Evolutionary conservation across 129 eudicot species (phyloP).

Genomic region (Escallonia herrerae): DNA sequence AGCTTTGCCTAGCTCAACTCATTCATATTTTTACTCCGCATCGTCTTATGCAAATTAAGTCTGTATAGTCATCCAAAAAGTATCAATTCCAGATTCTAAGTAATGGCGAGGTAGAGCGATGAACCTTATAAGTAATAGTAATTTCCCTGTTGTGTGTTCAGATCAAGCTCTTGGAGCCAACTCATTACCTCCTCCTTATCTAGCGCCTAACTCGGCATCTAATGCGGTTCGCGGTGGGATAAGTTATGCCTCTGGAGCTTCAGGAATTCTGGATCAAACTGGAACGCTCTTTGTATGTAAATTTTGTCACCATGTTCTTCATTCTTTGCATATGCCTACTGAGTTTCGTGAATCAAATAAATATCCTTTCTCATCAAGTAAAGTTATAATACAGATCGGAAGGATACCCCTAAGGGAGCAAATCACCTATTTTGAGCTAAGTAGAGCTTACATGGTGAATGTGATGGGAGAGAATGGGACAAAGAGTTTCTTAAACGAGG

Average conservation of each 20-base stretch:
- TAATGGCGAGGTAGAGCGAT: too few relatives aligned
- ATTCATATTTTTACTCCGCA: neutral
- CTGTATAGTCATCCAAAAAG: neutral
- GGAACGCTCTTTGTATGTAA: slow-evolving; percentile 48
- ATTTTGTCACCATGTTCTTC: too few relatives aligned
- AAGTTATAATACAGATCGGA: slow-evolving; percentile 33
- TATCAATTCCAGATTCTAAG: too few relatives aligned
- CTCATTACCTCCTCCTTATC: slow-evolving; percentile 41
- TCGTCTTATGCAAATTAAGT: neutral
- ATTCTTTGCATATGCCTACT: too few relatives aligned
- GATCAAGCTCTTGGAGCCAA: slow-evolving; percentile 57
- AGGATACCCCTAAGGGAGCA: slow-evolving; percentile 44
- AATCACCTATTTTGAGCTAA: slow-evolving; percentile 39
- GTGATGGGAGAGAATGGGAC: slow-evolving; percentile 43
- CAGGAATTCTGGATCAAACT: slow-evolving; percentile 54
- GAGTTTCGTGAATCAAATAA: neutral
- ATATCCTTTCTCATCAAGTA: neutral
- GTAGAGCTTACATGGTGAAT: slow-evolving; percentile 37
- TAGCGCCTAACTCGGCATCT: slow-evolving; percentile 32
- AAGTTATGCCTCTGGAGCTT: slow-evolving; percentile 60
- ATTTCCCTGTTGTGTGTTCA: slow-evolving; percentile 8
- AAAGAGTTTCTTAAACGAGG: slow-evolving; percentile 25
- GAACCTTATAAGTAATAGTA: too few relatives aligned
- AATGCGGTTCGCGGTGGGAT: slow-evolving; percentile 36
- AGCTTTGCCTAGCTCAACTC: neutral